Evolutionary conservation across 2,329 filamentous ascomycete genomes (phyloP), one percentile per base, ranked within the genome.

Genomic region (Hyphodiscus sp.): DNA sequence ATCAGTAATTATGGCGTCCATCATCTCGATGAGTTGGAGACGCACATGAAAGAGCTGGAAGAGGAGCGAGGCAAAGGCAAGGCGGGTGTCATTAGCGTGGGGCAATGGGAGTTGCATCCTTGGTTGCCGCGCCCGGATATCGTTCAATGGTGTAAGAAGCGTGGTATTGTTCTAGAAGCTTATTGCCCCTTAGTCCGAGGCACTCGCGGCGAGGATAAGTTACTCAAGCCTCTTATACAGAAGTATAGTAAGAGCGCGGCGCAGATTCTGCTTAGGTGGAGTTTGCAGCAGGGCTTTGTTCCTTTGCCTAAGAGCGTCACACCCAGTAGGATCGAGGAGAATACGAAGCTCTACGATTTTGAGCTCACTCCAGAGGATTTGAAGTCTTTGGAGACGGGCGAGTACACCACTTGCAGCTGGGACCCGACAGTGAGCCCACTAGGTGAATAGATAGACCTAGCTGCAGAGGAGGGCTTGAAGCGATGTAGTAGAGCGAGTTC

Each of bases 31-130:
- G 81, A 85, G 67, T 71, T 85, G 29, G 77, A 82, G 67, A 66
- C 64, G 52, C 76, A 83, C 68, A 83, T 82, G 54, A 73, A 71
- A 50, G 80, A 85, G 67, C 77, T 85, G 0, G 85, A 87, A 63
- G 65, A 68, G 18, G 80, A 82, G 53, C 77, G 79, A 45, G 82
- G 81, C 1, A 72, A 74, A 53, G 85, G 83, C 10, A 84, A 82
- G 60, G 83, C 81, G 45, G 89, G 89, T 20, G 74, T 89, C 42
- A 79, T 96, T 64, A 87, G 85, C 56, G 87, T 96, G 41, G 91
- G 89, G 42, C 91, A 96, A 71, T 90, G 87, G 71, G 91, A 96
- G 71, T 73, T 96, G 11, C 91, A 96, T 70, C 91, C 91, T 0
- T 96, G 90, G 91, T 81, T 91, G 43, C 77, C 83, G 9, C 78